Evolutionary conservation across 768 basidiomycete genomes (phyloP).

Genomic region (Boletus bicolor): DNA sequence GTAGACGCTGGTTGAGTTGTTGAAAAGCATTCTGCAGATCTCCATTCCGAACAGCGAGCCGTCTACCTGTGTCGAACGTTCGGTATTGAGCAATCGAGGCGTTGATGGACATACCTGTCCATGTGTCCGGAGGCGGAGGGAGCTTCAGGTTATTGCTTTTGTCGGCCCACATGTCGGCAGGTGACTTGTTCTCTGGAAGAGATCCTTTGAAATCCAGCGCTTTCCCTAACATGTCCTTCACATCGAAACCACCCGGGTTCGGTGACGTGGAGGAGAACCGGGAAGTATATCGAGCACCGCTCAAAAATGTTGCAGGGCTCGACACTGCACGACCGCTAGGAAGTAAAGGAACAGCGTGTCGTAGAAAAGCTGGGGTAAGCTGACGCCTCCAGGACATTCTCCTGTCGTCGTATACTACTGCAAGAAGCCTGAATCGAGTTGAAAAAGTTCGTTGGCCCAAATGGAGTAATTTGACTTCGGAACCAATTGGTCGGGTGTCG

Average conservation of each 20-base stretch:
- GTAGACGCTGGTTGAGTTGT: conserved; percentile 49
- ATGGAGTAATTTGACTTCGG: conserved; percentile 18
- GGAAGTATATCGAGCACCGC: conserved; percentile 9
- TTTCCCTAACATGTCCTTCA: conserved; percentile 15
- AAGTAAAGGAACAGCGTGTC: conserved; percentile 3
- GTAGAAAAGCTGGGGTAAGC: conserved; percentile 12
- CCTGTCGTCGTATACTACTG: not conserved
- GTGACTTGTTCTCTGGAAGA: conserved; percentile 17
- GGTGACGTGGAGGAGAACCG: conserved; percentile 6
- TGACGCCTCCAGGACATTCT: conserved; percentile 24
- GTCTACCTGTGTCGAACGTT: conserved; percentile 51
- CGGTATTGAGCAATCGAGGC: not conserved
- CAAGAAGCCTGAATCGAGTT: not conserved
- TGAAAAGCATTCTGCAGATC: conserved; percentile 47
- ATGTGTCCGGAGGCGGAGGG: conserved; percentile 46
- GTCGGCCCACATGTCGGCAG: conserved; percentile 39
- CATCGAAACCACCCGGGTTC: not conserved
- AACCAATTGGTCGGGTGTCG: conserved; percentile 25
- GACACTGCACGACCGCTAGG: not conserved
- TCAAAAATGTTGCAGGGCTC: not conserved
- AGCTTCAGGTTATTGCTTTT: conserved; percentile 21
- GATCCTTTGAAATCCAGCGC: conserved; percentile 15
- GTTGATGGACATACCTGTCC: conserved; percentile 40
- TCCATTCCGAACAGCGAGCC: conserved; percentile 43
- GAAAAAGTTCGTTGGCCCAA: conserved; percentile 10